phyloP scores from a whole-genome alignment of 23 red algal species.

The Gracilaria gracilis region DNA sequence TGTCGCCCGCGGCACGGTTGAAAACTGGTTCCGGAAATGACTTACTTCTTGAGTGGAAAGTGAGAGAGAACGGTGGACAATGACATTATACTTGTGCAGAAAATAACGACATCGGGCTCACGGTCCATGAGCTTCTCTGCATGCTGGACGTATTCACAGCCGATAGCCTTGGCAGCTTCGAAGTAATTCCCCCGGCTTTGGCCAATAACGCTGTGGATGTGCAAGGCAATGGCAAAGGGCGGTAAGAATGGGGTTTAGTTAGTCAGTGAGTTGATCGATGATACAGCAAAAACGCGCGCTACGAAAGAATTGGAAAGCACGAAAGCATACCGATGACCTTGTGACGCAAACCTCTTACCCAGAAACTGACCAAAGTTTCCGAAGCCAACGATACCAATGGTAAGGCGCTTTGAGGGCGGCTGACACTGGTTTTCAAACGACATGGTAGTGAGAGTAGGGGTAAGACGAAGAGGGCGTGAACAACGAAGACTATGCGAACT shows the following conservation, averaged over 20 bases:
- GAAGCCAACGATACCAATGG: conserved; percentile 97
- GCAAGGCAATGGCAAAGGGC: not conserved
- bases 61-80: conserved; percentile 63
- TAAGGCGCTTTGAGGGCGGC: conserved; percentile 4
- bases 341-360: conserved; percentile 75
- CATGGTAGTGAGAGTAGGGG: not conserved
- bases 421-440: not conserved
- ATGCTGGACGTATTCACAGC: conserved; percentile 70
- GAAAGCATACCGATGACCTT: conserved; percentile 68
- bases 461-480: not conserved
- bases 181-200: conserved; percentile 79
- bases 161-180: conserved; percentile 73
- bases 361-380: conserved; percentile 99
- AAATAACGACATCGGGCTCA: conserved; percentile 82
- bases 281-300: not conserved
- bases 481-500: not conserved
- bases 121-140: conserved; percentile 63
- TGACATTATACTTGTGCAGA: conserved; percentile 96
- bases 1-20: not conserved
- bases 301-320: not conserved
- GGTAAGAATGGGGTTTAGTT: not conserved
- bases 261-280: not conserved
- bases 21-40: not conserved
- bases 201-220: conserved; percentile 73
- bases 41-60: conserved; percentile 80